Base-by-base conservation (phyloP, 2,329 filamentous ascomycete genomes). In the Amauroascus niger region DNA sequence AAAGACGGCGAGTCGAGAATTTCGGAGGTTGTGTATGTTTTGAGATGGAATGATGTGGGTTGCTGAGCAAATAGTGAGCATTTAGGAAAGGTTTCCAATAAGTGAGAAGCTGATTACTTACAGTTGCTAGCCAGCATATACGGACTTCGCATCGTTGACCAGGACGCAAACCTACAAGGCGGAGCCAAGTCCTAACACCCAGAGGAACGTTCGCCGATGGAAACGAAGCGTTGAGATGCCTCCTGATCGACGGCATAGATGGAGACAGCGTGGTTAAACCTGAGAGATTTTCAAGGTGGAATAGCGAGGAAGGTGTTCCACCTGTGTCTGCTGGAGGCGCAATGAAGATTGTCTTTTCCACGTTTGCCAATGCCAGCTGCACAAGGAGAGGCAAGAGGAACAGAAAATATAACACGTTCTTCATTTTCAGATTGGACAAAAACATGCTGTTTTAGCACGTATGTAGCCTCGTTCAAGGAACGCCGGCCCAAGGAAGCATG, bases 71-170 rank as follows among this genome's bases (percentile, higher is more conserved):
- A 28, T 16, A 33, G 20, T 52, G 18, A 35, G 40, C 35, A 24
- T 47, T 18, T 32, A 11, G 22, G 16, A 28, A 2, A 45, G 24
- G 7, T 6, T 33, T 13, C n/a, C n/a, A 32, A 14, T 33, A 16
- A 20, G 16, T 5, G n/a, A 13, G 22, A 13, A 37, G 18, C 9
- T 32, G 24, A 8, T 30, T 26, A 48, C 86, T 71, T 78, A 95
- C 91, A 57, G 85, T 93, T 39, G 93, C 93, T 56, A 88, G 78
- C 90, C 91, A 98, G 72, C 91, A 97, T 56, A 96, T 77, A 52
- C 93, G 83, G 47, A 95, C 79, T 74, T 98, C 93, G 75, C 97
- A 96, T 60, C 89, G 80, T 64, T 85, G 84, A 9, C 81, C 80
- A 33, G 81, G 78, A n/a, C 71, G 76, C 52, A 98, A 75, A 32